Conservation (phyloP, 1,139 yeast species). For the Wickerhamiella infanticola region DNA sequence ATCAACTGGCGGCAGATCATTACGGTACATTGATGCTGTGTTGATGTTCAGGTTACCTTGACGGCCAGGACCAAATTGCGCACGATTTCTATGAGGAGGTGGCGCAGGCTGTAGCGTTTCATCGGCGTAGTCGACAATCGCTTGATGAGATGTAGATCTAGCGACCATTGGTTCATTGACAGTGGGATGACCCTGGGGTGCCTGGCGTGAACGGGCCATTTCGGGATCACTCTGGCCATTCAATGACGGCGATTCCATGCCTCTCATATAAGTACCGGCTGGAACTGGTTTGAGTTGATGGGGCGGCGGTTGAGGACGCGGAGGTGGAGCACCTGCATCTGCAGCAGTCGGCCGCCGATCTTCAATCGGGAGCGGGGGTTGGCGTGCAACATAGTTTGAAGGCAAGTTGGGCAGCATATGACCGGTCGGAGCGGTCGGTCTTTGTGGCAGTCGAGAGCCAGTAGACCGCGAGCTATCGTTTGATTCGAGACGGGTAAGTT, state of each 20-base stretch:
- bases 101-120: not conserved
- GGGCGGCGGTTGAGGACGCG: not conserved
- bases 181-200: not conserved
- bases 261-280: slow-evolving; percentile 22
- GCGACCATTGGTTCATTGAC: not conserved
- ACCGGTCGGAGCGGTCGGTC: not conserved
- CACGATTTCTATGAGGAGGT: not conserved
- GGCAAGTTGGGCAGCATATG: slow-evolving; percentile 3
- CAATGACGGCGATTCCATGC: slow-evolving; percentile 15
- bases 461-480: not conserved
- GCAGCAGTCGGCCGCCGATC: not conserved
- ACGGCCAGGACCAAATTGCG: not conserved
- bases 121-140: not conserved
- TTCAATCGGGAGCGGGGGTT: not conserved
- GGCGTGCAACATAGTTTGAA: slow-evolving; percentile 7
- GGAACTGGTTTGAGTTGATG: slow-evolving; percentile 11
- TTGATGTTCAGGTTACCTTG: not conserved
- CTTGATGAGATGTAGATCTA: not conserved
- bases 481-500: not conserved
- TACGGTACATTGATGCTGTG: slow-evolving; percentile 4
- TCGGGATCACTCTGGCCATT: not conserved
- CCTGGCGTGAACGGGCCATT: not conserved
- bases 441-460: not conserved
- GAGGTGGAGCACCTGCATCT: not conserved
- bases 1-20: slow-evolving; percentile 1